These are phyloP conservation scores for Wickerhamiella kazuoi DNA, from an alignment of 805 yeast species.

Conservation along the genomic window DNA sequence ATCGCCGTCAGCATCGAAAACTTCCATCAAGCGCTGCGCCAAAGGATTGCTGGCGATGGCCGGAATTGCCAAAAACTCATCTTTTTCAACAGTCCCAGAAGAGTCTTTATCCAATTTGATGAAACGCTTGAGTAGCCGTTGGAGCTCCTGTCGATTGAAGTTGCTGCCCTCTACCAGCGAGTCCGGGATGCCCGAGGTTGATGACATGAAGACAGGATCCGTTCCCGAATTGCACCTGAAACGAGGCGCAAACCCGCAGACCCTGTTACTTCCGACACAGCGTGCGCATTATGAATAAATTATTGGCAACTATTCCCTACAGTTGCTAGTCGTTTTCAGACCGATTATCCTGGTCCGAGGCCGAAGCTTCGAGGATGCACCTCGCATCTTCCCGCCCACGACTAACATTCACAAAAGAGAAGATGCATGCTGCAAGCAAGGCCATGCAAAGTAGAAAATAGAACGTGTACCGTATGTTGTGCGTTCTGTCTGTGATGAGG, in stretches of 20 bases:
- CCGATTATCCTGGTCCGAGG: too few species aligned
- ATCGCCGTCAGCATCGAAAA: conserved; percentile 75
- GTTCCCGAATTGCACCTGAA: too few species aligned
- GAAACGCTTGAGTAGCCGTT: conserved; percentile 76
- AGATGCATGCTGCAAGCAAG: conserved; percentile 39
- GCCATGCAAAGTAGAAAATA: conserved; percentile 41
- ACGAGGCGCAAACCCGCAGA: too few species aligned
- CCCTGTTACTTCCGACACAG: too few species aligned
- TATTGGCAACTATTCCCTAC: too few species aligned
- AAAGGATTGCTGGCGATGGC: conserved; percentile 83
- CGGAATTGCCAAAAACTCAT: conserved; percentile 82
- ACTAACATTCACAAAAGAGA: conserved; percentile 35
- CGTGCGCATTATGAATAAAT: too few species aligned
- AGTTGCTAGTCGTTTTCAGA: too few species aligned
- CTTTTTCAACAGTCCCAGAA: conserved; percentile 78
- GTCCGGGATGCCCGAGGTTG: conserved; percentile 8
- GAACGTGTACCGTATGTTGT: conserved; percentile 56
- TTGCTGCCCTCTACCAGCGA: conserved; percentile 20
- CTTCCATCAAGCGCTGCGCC: conserved; percentile 78
- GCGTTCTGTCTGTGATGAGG: conserved; percentile 50
- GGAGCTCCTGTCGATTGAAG: conserved; percentile 76
- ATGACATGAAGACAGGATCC: not conserved
- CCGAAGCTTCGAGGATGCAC: not conserved
- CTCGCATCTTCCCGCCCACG: conserved; percentile 43
- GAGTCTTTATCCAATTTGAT: conserved; percentile 90